Base-by-base conservation (phyloP, 2,329 filamentous ascomycete species). In the Coniochaeta sp. region DNA sequence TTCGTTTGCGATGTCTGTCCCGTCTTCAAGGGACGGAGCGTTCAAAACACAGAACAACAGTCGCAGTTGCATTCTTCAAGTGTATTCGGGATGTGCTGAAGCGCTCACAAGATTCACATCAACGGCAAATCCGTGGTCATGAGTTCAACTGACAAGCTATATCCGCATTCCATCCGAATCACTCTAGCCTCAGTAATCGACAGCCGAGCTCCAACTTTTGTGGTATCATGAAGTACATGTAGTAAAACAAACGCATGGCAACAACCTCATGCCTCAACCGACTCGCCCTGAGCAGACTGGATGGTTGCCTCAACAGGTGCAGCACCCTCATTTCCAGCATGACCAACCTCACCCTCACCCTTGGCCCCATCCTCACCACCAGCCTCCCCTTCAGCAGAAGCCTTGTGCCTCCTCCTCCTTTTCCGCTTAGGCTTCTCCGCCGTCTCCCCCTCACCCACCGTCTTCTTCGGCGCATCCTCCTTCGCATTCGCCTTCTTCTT, bases 361-460 rank as follows among this genome's bases (percentile, higher is more conserved):
- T 42, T 42, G 18, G 16, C 53, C 28, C 48, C 47, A 22, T 52
- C 30, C 14, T 28, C 51, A 52, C 38, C 30, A 40, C 40, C 51
- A 22, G 38, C 48, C 48, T 50, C 51, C 26, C 32, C 52, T 4
- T 42, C 53, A 13, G 30, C 54, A 12, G 48, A 47, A n/a, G 52
- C 47, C 16, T 48, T 53, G 33, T 53, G 42, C 57, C 58, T 60
- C 57, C 57, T 64, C 31, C 57, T 53, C 55, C 55, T 49, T 54
- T 59, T 60, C 51, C 57, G 49, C 54, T 58, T 61, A 18, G 58
- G 53, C 54, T 68, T 70, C 45, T 62, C 61, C 68, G 69, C 56
- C 67, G 58, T 55, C 65, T 70, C 32, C 66, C 61, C 58, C 69
- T 72, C 54, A 62, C 62, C 31, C 5, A 8, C 31, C 30, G 9